These are phyloP conservation scores for Pseudisothecium myosuroides DNA, from an alignment of 225 moss, liverwort and hornwort species.

Conservation along the genomic window DNA sequence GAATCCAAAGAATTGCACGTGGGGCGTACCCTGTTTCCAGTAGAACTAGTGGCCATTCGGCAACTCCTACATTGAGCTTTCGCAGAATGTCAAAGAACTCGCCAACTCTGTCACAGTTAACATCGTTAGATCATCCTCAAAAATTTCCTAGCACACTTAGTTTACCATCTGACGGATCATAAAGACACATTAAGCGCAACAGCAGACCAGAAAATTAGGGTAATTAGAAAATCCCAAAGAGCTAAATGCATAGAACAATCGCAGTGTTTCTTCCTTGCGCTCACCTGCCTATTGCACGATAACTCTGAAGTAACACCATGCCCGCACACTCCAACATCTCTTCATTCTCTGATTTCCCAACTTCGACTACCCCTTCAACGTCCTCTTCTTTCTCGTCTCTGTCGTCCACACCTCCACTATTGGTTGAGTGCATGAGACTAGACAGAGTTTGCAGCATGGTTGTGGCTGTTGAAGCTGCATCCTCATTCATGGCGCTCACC, in stretches of 20 bases:
- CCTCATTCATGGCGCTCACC: slow-evolving; percentile 51
- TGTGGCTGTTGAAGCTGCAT: slow-evolving; percentile 47
- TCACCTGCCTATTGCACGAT: slow-evolving; percentile 42
- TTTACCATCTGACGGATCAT: background rate
- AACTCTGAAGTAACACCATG: slow-evolving; percentile 57
- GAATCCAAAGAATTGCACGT: background rate
- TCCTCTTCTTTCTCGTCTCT: background rate
- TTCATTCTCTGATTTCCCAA: slow-evolving; percentile 24
- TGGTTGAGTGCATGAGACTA: slow-evolving; percentile 16
- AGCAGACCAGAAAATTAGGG: background rate
- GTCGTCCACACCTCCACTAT: background rate
- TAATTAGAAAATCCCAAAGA: background rate
- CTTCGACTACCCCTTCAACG: background rate
- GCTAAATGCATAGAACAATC: background rate
- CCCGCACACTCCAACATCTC: slow-evolving; percentile 52
- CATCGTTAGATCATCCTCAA: background rate
- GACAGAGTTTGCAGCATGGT: slow-evolving; percentile 28
- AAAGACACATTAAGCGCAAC: background rate
- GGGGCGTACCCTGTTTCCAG: slow-evolving; percentile 42
- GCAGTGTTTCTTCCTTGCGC: background rate
- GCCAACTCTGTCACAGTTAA: slow-evolving; percentile 25
- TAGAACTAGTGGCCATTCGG: slow-evolving; percentile 30
- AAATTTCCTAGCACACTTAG: background rate
- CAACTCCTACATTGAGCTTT: slow-evolving; percentile 24
- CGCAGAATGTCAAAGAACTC: slow-evolving; percentile 40